These are phyloP conservation scores for Cutaneotrichosporon mucoides DNA, from an alignment of 1,284 basidiomycete genomes.

Conservation along the genomic window DNA sequence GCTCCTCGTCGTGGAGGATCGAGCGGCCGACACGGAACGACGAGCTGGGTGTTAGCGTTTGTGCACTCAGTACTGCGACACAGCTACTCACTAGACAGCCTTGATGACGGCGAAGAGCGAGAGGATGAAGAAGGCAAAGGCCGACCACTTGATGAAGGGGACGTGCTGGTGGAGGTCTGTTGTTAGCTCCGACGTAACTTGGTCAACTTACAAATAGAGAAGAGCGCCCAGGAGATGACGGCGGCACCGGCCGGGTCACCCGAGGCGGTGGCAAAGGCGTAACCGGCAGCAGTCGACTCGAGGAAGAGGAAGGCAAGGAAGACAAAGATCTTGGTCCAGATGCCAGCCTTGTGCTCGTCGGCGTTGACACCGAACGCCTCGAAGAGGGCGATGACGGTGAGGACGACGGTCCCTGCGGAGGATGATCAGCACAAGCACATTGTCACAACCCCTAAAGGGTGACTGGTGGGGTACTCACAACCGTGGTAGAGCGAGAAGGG, in stretches of 20 bases:
- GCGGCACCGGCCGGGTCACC: slow-evolving; percentile 62
- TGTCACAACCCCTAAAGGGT: no score
- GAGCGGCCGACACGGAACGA: slow-evolving; percentile 44
- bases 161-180: slow-evolving; percentile 58
- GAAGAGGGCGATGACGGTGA: slow-evolving; percentile 82
- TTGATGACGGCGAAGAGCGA: slow-evolving; percentile 79
- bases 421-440: no score
- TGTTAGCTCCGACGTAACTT: slow-evolving; percentile 7
- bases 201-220: slow-evolving; percentile 41
- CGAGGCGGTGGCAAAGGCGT: slow-evolving; percentile 81
- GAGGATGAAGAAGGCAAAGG: slow-evolving; percentile 79
- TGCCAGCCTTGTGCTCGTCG: slow-evolving; percentile 60
- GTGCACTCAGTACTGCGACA: no score
- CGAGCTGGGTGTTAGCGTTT: slow-evolving; percentile 28
- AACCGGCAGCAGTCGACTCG: slow-evolving; percentile 83
- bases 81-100: slow-evolving; percentile 45
- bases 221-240: slow-evolving; percentile 48
- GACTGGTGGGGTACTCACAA: slow-evolving; percentile 51
- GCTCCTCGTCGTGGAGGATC: slow-evolving; percentile 75
- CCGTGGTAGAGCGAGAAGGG: slow-evolving; percentile 93
- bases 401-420: slow-evolving; percentile 65
- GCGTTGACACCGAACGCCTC: slow-evolving; percentile 85
- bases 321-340: slow-evolving; percentile 90
- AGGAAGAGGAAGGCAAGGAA: slow-evolving; percentile 90
- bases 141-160: slow-evolving; percentile 80